Percentiles rank a stretch among this genome's conserved stretches.
These are phyloP conservation scores for Licmophora abbreviata DNA, from an alignment of 108 stramenopile species.

Conservation along the genomic window DNA sequence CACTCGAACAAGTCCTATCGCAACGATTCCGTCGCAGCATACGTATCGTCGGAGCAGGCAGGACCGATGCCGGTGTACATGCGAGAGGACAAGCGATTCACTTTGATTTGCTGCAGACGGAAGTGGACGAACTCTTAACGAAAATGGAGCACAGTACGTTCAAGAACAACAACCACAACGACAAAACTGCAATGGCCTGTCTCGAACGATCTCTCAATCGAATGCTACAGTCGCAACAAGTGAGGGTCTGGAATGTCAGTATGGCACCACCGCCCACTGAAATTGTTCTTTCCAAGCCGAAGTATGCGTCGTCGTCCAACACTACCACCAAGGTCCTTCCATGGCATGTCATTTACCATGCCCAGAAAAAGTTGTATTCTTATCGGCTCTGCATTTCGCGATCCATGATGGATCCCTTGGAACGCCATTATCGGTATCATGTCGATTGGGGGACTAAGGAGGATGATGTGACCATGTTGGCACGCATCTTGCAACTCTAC, in stretches of 20 bases:
- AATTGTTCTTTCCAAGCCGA: slow-evolving; percentile 3
- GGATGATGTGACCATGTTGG: slow-evolving; percentile 26
- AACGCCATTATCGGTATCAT: slow-evolving; percentile 60
- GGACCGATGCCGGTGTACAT: slow-evolving; percentile 81
- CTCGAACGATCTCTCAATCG: slow-evolving; percentile 52
- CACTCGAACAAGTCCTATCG: slow-evolving; percentile 48
- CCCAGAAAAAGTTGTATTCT: slow-evolving; percentile 59
- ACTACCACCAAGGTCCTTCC: not conserved
- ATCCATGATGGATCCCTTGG: slow-evolving; percentile 49
- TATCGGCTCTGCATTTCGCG: slow-evolving; percentile 53
- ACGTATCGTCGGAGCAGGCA: slow-evolving; percentile 65
- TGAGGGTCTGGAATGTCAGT: slow-evolving; percentile 48
- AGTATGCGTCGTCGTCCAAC: not conserved
- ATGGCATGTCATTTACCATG: slow-evolving; percentile 65
- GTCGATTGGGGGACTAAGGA: slow-evolving; percentile 17
- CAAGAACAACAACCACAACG: not conserved
- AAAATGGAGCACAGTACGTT: slow-evolving; percentile 1
- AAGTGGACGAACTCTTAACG: slow-evolving; percentile 10
- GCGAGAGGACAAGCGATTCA: slow-evolving; percentile 81
- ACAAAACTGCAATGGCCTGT: not conserved
- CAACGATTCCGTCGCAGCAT: slow-evolving; percentile 47
- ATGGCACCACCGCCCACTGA: slow-evolving; percentile 21
- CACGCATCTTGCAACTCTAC: slow-evolving; percentile 35
- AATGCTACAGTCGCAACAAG: slow-evolving; percentile 52
- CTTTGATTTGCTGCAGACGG: slow-evolving; percentile 54